Evolutionary conservation across 208 protist species (phyloP).

Genomic region (Entamoeba histolytica): DNA sequence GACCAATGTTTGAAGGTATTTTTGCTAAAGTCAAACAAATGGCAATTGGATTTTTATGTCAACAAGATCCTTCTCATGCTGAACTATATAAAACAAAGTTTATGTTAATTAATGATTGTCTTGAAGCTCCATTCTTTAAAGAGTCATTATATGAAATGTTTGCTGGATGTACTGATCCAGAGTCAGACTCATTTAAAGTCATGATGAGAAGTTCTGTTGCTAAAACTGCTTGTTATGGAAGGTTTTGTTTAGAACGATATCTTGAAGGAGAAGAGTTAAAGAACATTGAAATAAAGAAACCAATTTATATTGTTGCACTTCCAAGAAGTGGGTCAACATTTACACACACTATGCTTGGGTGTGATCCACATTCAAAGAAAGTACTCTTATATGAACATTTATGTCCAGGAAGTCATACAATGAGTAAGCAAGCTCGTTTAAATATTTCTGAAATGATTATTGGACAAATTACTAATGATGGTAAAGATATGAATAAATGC

Average conservation of each 20-base stretch:
- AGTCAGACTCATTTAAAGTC: neutral
- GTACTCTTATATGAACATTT: neutral
- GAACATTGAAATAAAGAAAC: neutral
- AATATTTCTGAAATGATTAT: neutral
- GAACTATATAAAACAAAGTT: neutral
- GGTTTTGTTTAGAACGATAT: neutral
- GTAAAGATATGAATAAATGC: neutral
- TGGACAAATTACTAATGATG: neutral
- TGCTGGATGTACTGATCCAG: neutral
- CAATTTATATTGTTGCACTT: neutral
- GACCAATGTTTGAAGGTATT: too few species aligned
- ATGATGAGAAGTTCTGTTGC: neutral
- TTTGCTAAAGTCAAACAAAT: too few species aligned
- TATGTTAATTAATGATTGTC: neutral
- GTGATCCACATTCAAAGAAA: neutral
- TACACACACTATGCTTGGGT: neutral
- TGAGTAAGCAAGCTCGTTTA: neutral
- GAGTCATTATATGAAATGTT: neutral
- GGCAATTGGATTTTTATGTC: neutral
- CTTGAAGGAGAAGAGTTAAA: neutral
- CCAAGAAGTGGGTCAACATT: neutral
- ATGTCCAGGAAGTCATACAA: neutral
- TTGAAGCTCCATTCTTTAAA: neutral
- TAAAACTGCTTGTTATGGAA: neutral
- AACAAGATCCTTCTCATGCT: neutral